These are phyloP conservation scores for Alternaria gaisen DNA, from an alignment of 2,329 filamentous ascomycete genomes.

Conservation along the genomic window DNA sequence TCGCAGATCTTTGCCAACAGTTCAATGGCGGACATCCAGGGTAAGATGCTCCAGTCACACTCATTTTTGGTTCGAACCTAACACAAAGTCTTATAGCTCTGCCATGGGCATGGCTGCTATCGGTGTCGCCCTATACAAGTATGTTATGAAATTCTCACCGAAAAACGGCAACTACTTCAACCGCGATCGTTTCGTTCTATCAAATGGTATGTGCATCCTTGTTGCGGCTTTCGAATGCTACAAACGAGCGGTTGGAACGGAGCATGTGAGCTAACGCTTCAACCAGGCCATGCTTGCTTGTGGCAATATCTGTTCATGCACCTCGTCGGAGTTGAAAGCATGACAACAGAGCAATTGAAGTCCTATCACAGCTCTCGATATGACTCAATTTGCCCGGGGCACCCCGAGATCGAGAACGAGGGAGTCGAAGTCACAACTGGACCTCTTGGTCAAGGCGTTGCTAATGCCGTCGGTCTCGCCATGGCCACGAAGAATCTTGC, in stretches of 20 bases:
- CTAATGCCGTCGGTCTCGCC: conserved; percentile 63
- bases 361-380: conserved; percentile 59
- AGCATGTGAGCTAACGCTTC: background rate
- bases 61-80: background rate
- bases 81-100: background rate
- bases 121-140: conserved; percentile 69
- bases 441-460: conserved; percentile 66
- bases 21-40: conserved; percentile 74
- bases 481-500: conserved; percentile 67
- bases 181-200: conserved; percentile 69
- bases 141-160: conserved; percentile 68
- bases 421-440: conserved; percentile 68
- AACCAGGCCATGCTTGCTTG: conserved; percentile 61
- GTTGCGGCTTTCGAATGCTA: background rate
- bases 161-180: conserved; percentile 65
- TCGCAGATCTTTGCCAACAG: conserved; percentile 72
- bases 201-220: conserved; percentile 53
- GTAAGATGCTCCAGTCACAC: conserved; percentile 39
- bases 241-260: background rate
- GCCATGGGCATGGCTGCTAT: conserved; percentile 69
- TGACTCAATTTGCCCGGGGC: conserved; percentile 62
- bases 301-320: conserved; percentile 64
- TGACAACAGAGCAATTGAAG: conserved; percentile 66
- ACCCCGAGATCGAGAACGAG: conserved; percentile 66
- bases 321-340: conserved; percentile 61